Base-by-base conservation (phyloP, 192 early-diverging fungal genomes). In the Helicostylum pulchrum region DNA sequence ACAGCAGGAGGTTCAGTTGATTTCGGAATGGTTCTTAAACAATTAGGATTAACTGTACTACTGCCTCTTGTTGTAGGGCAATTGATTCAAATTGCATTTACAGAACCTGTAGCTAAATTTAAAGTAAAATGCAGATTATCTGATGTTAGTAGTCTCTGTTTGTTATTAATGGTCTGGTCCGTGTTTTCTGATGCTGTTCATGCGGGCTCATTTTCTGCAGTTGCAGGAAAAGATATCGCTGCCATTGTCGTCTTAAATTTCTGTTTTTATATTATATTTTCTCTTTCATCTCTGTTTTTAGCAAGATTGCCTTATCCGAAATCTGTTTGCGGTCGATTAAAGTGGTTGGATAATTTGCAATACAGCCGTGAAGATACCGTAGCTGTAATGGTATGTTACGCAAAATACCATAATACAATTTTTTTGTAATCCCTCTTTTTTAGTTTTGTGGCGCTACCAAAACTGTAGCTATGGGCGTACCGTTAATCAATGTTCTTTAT, bases 391-490 rank as follows among this genome's bases (percentile, higher is more conserved):
- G 71, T 73, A 64, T 42, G 51, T 49, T 7, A 12, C 8, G 2
- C 10, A 43, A 17, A 12, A 59, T 19, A 2, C 21, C 7, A 23
- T 30, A 20, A 15, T 15, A 26, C 12, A 59, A 59, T 5, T 21
- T 26, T 19, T 19, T 15, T 55, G 6, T 45, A 19, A 10, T 46
- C n/a, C n/a, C n/a, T 55, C 46, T 60, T 21, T 62, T 32, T 17
- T 61, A 73, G 71, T 88, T 83, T 68, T 88, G 87, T 71, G 88
- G 82, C 17, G 85, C 86, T 7, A 90, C 88, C 0, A 90, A 90
- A 61, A 88, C 88, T 2, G 85, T 90, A n/a, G 85, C 88, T 0
- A 80, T 90, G 74, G 88, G 88, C 15, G 85, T 90, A 9, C 88
- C 88, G 1, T 76, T 90, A 52, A 88, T 90, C 71, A 87, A 87